Evolutionary conservation across 208 protist genomes (phyloP).

Genomic region (Leptomonas pyrrhocoris): DNA sequence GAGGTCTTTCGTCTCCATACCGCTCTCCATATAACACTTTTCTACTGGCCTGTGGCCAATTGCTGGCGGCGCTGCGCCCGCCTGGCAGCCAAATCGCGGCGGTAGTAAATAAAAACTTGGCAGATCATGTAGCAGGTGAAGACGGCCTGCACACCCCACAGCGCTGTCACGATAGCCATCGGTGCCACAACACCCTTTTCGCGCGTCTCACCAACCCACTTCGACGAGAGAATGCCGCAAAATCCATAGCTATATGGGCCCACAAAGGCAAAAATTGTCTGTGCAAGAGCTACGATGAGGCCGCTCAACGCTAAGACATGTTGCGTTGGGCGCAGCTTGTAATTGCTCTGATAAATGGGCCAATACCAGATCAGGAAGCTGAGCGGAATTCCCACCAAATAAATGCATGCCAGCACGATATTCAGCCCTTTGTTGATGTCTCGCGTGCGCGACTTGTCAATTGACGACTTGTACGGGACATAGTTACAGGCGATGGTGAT

Average conservation of each 20-base stretch:
- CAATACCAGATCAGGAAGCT: slow-evolving; percentile 79
- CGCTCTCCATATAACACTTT: not conserved
- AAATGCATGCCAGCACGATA: slow-evolving; percentile 50
- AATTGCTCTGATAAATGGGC: slow-evolving; percentile 58
- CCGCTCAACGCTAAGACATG: slow-evolving; percentile 65
- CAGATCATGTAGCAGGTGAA: slow-evolving; percentile 55
- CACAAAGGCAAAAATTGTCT: slow-evolving; percentile 58
- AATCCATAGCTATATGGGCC: slow-evolving; percentile 50
- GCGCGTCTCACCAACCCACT: slow-evolving; percentile 41
- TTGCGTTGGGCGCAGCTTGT: slow-evolving; percentile 42
- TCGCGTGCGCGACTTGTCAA: not conserved
- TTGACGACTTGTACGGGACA: slow-evolving; percentile 10
- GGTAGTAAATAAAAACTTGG: slow-evolving; percentile 68
- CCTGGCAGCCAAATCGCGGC: slow-evolving; percentile 59
- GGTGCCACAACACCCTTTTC: slow-evolving; percentile 35
- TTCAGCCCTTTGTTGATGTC: slow-evolving; percentile 48
- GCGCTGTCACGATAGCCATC: slow-evolving; percentile 50
- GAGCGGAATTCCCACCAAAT: slow-evolving; percentile 67
- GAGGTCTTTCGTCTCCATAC: no score
- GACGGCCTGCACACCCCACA: slow-evolving; percentile 52
- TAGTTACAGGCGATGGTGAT: slow-evolving; percentile 52
- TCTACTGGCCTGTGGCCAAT: slow-evolving; percentile 11
- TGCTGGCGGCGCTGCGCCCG: slow-evolving; percentile 36
- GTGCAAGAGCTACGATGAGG: slow-evolving; percentile 54
- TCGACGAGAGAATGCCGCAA: slow-evolving; percentile 51